These are phyloP conservation scores for Dipteronia sinensis DNA, from an alignment of 345 rosid genomes.

Conservation along the genomic window DNA sequence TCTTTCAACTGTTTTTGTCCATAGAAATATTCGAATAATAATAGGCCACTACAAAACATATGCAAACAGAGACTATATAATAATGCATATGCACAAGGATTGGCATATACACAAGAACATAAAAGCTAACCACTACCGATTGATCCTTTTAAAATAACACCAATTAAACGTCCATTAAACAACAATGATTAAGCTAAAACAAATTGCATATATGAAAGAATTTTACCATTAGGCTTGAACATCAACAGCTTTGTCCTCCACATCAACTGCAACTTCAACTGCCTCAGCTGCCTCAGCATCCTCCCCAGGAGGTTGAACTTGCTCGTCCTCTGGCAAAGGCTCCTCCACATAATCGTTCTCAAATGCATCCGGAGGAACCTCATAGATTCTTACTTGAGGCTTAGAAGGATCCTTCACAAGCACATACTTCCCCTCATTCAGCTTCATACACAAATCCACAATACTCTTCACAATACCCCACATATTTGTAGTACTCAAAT, in stretches of 20 bases:
- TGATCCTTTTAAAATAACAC: background rate
- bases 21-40: background rate
- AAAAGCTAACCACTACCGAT: background rate
- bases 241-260: constrained; percentile 53
- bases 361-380: constrained; percentile 96
- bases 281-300: constrained; percentile 58
- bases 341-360: constrained; percentile 98
- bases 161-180: background rate
- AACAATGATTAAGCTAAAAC: background rate
- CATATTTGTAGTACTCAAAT: constrained; percentile 84
- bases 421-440: constrained; percentile 92
- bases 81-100: background rate
- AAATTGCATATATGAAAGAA: background rate
- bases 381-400: constrained; percentile 92
- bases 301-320: constrained; percentile 77
- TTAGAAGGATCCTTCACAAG: constrained; percentile 91
- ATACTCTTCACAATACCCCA: constrained; percentile 98
- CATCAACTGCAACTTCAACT: constrained; percentile 42
- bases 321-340: constrained; percentile 86
- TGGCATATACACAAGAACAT: background rate
- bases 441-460: constrained; percentile 90
- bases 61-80: constrained; percentile 1
- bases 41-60: background rate
- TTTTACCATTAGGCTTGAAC: constrained; percentile 52
- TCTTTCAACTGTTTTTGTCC: background rate